Percentiles rank a stretch among this genome's conserved stretches.
Evolutionary conservation across 2,329 filamentous ascomycete species (phyloP).

Genomic region (Microcera coccophila): DNA sequence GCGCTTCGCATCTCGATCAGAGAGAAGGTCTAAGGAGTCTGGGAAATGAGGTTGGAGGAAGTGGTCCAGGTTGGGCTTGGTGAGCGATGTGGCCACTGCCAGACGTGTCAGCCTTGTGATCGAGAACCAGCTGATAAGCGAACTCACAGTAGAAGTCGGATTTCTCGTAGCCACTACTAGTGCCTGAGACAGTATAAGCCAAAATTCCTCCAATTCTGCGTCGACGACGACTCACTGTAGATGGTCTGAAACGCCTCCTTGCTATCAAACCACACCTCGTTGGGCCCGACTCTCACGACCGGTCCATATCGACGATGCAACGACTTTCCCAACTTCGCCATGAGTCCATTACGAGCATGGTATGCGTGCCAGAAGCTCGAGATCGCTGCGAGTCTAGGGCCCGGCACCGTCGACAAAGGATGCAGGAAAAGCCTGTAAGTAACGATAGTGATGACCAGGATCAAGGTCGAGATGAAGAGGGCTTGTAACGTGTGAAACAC

Average conservation of each 20-base stretch:
- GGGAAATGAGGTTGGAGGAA: conserved; percentile 31
- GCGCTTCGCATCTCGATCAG: conserved; percentile 43
- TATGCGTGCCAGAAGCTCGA: conserved; percentile 48
- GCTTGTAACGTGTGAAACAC: conserved; percentile 1
- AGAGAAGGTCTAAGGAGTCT: conserved; percentile 49
- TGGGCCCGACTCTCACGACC: conserved; percentile 50
- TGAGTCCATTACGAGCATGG: conserved; percentile 42
- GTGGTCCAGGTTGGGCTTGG: conserved; percentile 41
- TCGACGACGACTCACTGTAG: conserved; percentile 37
- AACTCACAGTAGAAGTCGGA: conserved; percentile 50
- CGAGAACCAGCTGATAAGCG: neutral
- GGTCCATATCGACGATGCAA: conserved; percentile 48
- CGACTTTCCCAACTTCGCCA: conserved; percentile 38
- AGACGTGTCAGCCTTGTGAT: neutral
- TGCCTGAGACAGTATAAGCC: too few species aligned
- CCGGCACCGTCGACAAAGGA: conserved; percentile 43
- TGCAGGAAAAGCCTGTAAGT: conserved; percentile 43
- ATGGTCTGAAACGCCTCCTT: conserved; percentile 45
- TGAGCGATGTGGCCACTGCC: conserved; percentile 44
- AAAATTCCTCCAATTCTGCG: neutral
- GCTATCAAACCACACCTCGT: conserved; percentile 52
- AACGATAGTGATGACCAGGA: conserved; percentile 16
- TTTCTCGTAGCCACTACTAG: conserved; percentile 47
- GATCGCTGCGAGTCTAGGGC: conserved; percentile 44
- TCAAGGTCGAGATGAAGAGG: conserved; percentile 5